Evolutionary conservation across 805 yeast genomes (phyloP).

Genomic region (Debaryomyces prosopidis): DNA sequence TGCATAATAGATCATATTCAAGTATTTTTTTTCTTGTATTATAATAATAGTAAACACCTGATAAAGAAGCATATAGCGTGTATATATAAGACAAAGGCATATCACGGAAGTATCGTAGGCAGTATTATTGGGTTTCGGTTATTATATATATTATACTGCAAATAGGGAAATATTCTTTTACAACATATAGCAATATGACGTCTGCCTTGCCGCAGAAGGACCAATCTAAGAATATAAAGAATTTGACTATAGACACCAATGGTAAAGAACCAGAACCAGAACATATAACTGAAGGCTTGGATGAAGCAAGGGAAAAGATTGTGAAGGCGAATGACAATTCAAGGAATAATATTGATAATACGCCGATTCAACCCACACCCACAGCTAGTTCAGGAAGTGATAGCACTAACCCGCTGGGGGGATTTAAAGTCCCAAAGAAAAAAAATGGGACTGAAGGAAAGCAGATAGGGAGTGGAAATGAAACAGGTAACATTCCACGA

Average conservation of each 20-base stretch:
- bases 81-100: too few relatives aligned
- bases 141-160: too few relatives aligned
- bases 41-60: too few relatives aligned
- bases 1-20: too few relatives aligned
- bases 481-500: neutral
- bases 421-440: constrained; percentile 12
- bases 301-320: neutral
- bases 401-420: constrained; percentile 3
- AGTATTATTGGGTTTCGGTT: too few relatives aligned
- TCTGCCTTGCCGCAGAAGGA: constrained; percentile 1
- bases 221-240: constrained; percentile 8
- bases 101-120: too few relatives aligned
- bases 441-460: constrained; percentile 3
- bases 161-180: too few relatives aligned
- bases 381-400: neutral
- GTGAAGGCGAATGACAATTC: neutral
- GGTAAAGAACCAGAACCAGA: neutral
- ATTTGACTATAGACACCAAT: constrained; percentile 5
- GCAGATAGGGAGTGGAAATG: neutral
- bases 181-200: neutral
- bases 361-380: neutral
- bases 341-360: neutral
- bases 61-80: too few relatives aligned
- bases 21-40: too few relatives aligned
- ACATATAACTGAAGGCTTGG: neutral